Evolutionary conservation across 2,329 filamentous ascomycete genomes (phyloP).

Genomic region (Sporothrix brasiliensis): DNA sequence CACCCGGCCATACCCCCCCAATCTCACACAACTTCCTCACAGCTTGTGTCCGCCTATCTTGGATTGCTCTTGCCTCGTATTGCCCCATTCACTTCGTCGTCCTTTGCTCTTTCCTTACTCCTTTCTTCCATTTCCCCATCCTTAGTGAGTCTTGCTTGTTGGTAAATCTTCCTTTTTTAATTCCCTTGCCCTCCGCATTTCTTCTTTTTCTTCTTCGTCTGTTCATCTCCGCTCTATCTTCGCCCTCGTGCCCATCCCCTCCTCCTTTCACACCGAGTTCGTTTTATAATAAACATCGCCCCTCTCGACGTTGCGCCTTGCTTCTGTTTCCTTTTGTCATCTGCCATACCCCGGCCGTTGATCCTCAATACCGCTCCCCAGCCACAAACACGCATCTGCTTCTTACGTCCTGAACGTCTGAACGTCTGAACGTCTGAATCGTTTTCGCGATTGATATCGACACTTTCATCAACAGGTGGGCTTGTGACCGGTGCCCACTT

Average conservation of each 20-base stretch:
- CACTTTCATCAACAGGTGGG: constrained; percentile 5
- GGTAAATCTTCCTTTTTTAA: constrained; percentile 12
- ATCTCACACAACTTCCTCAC: constrained; percentile 23
- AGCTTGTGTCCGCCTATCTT: constrained; percentile 22
- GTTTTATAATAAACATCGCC: constrained; percentile 2
- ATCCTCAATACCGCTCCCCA: too few species aligned
- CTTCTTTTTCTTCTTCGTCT: constrained; percentile 4
- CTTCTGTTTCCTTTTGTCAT: neutral
- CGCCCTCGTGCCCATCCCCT: constrained; percentile 2
- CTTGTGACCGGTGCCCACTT: constrained; percentile 21
- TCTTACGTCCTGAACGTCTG: neutral
- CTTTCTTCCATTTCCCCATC: constrained; percentile 31
- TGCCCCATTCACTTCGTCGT: constrained; percentile 11
- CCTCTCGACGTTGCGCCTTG: neutral
- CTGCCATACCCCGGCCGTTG: neutral
- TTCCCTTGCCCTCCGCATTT: constrained; percentile 25
- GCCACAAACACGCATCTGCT: neutral
- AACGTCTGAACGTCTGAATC: too few species aligned
- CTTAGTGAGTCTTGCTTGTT: constrained; percentile 15
- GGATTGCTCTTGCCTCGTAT: constrained; percentile 22
- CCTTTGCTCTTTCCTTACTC: constrained; percentile 4
- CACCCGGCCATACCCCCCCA: constrained; percentile 27
- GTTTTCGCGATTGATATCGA: neutral
- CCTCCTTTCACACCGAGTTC: neutral
- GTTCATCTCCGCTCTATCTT: constrained; percentile 2